Base-by-base conservation (phyloP, 768 basidiomycete genomes). In the Boletus sensibilis region DNA sequence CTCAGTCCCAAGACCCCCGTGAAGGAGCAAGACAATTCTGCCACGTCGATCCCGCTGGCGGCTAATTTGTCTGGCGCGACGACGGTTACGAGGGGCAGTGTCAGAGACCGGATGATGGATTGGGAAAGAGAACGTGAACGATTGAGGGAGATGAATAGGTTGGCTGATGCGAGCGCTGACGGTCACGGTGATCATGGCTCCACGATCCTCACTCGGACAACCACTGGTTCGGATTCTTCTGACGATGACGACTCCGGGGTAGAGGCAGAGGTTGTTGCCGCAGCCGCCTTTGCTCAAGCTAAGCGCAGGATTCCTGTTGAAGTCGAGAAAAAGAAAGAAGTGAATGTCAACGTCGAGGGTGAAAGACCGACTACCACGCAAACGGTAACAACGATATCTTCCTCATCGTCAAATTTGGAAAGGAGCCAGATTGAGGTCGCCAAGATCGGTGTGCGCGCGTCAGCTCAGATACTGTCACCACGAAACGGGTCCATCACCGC, bases 121-220 rank as follows among this genome's bases (percentile, higher is more conserved):
- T 91, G 89, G 88, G 88, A 91, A 66, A 75, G 83, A 40, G 88
- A 90, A 69, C 79, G 81, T 35, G 79, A 85, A 70, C 75, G 87
- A 56, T 70, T 90, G 65, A 78, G 88, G 62, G 87, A 89, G 76
- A 85, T 88, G 78, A 79, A 79, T 57, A 75, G 77, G 56, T 56
- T 87, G 64, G 78, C 84, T 65, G 87, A 89, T 64, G 62, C 79
- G 78, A 64, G 77, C 70, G 56, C 69, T 72, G 64, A 74, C 68
- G 40, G 76, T 72, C 64, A 71, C 55, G 65, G 75, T 74, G 70
- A 74, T 64, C 60, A 71, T 72, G 64, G 63, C 50, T 68, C 63
- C 56, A 64, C 60, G 33, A 51, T 63, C 21, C 65, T 50, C 48
- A 63, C 54, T 51, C 61, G 47, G 42, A 57, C 60, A 44, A 60